A percentile compares a stretch with the other conserved stretches of the same genome.
These are phyloP conservation scores for Hypoxylon fragiforme DNA, from an alignment of 495 filamentous ascomycete genomes.

Conservation along the genomic window DNA sequence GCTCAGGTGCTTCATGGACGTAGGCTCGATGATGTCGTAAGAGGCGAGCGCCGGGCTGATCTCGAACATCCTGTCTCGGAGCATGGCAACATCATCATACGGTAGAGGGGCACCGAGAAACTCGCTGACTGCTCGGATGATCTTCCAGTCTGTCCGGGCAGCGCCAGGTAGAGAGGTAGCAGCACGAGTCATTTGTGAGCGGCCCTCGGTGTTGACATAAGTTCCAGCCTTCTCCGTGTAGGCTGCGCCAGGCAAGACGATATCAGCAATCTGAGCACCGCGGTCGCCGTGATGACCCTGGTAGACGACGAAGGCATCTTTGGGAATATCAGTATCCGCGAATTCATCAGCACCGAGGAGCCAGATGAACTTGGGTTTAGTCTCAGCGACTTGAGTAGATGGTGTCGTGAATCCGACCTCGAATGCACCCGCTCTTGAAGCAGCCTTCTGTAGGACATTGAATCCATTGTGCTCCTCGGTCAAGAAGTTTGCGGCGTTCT, in stretches of 20 bases:
- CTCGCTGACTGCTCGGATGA: slow-evolving; percentile 87
- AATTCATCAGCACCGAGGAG: slow-evolving; percentile 96
- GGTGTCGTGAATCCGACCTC: slow-evolving; percentile 92
- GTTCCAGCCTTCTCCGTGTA: slow-evolving; percentile 98
- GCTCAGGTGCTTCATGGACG: slow-evolving; percentile 68
- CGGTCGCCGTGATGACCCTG: slow-evolving; percentile 97
- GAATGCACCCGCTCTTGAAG: slow-evolving; percentile 88
- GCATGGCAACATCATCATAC: slow-evolving; percentile 85
- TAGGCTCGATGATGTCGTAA: slow-evolving; percentile 88
- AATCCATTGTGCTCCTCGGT: slow-evolving; percentile 95
- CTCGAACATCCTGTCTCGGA: slow-evolving; percentile 92
- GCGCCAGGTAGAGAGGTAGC: slow-evolving; percentile 86
- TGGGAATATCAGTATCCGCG: slow-evolving; percentile 75
- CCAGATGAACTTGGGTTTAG: slow-evolving; percentile 92
- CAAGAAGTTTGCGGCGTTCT: slow-evolving; percentile 83
- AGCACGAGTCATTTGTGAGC: slow-evolving; percentile 87
- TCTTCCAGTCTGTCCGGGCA: slow-evolving; percentile 96
- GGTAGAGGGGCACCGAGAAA: slow-evolving; percentile 85
- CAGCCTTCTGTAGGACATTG: slow-evolving; percentile 91
- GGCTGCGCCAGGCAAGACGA: slow-evolving; percentile 89
- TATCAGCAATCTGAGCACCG: slow-evolving; percentile 89
- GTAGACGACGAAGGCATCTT: slow-evolving; percentile 94
- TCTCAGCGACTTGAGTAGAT: slow-evolving; percentile 73
- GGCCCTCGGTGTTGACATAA: slow-evolving; percentile 96
- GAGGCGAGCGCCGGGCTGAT: slow-evolving; percentile 84